phyloP scores from a whole-genome alignment of 768 basidiomycete genomes.

The Boletus subcaerulescens region DNA sequence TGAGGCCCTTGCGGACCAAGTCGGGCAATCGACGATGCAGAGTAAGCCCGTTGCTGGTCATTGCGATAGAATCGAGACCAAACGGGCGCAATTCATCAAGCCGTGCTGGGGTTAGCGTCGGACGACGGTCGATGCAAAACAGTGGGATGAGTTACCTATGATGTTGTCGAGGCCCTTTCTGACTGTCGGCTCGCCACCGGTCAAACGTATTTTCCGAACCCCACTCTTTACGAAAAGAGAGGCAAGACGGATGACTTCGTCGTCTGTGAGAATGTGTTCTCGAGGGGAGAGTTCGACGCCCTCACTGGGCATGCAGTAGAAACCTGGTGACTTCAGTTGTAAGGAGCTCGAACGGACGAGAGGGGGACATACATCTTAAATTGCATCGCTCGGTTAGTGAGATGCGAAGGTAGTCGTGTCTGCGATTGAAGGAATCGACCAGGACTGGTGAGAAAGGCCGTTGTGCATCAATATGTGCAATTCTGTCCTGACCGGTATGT shows the following conservation, averaged over 20 bases:
- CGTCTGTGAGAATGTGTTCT: conserved; percentile 66
- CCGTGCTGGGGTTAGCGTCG: conserved; percentile 40
- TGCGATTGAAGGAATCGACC: conserved; percentile 63
- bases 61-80: conserved; percentile 73
- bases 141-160: conserved; percentile 47
- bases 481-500: conserved; percentile 43
- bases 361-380: conserved; percentile 60
- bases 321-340: conserved; percentile 46
- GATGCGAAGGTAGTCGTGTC: conserved; percentile 86
- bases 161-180: conserved; percentile 71
- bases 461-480: conserved; percentile 50
- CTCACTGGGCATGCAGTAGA: conserved; percentile 88
- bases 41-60: conserved; percentile 83
- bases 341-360: neutral
- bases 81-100: conserved; percentile 57
- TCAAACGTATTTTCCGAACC: conserved; percentile 83
- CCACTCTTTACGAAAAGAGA: conserved; percentile 77
- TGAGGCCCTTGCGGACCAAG: conserved; percentile 67
- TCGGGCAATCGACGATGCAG: conserved; percentile 70
- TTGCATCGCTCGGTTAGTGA: conserved; percentile 87
- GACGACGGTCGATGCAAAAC: neutral
- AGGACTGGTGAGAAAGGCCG: conserved; percentile 51
- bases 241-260: conserved; percentile 72
- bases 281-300: conserved; percentile 74
- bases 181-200: conserved; percentile 86